Evolutionary conservation across 1,284 basidiomycete species (phyloP).

Genomic region (Apiotrichum gracile): DNA sequence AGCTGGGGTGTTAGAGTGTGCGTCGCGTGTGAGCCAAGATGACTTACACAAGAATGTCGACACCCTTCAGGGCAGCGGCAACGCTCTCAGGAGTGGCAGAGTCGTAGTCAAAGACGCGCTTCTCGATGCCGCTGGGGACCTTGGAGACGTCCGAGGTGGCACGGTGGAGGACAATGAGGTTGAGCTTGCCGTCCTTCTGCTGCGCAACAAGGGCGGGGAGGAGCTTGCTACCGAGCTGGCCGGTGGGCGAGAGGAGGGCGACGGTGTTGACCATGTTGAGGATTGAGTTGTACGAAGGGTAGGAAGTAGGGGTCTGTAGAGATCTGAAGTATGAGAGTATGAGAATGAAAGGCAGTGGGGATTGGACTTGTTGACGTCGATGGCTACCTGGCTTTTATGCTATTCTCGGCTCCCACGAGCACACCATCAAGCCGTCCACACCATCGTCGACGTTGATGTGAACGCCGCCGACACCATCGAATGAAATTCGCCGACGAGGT

Average conservation of each 20-base stretch:
- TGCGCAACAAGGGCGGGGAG: slow-evolving; percentile 1
- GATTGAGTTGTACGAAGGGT: neutral
- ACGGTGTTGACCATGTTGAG: slow-evolving; percentile 4
- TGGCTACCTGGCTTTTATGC: too few species aligned
- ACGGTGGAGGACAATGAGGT: slow-evolving; percentile 15
- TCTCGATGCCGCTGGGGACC: slow-evolving; percentile 8
- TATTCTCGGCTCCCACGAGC: too few species aligned
- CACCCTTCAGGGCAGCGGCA: neutral
- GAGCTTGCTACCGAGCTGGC: slow-evolving; percentile 5
- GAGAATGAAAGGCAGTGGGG: too few species aligned
- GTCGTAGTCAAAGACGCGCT: slow-evolving; percentile 8
- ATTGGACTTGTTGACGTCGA: too few species aligned
- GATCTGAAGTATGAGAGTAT: too few species aligned
- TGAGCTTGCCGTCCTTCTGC: slow-evolving; percentile 3
- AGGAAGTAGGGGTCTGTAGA: neutral
- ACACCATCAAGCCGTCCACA: too few species aligned
- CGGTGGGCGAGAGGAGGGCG: slow-evolving; percentile 11
- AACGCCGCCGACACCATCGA: too few species aligned
- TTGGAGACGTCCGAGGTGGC: slow-evolving; percentile 5
- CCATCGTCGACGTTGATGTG: too few species aligned
- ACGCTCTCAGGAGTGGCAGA: neutral
- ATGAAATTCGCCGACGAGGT: too few species aligned
- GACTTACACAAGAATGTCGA: slow-evolving; percentile 6
- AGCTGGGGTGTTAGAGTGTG: neutral
- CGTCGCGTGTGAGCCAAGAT: too few species aligned